Base-by-base conservation (phyloP, 129 eudicot genomes). In the Ambrosia artemisiifolia region DNA sequence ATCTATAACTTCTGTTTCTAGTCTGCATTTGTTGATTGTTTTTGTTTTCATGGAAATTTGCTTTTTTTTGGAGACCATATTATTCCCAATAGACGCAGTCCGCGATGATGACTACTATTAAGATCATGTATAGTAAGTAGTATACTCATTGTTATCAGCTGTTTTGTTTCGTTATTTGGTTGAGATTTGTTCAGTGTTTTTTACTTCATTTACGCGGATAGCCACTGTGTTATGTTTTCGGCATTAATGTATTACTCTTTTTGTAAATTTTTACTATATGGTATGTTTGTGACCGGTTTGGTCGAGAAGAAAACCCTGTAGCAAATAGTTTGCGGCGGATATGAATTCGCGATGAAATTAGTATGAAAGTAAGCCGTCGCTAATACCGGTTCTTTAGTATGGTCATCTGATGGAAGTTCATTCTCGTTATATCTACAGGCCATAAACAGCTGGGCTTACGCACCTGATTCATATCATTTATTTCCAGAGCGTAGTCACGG, bases 11-110 rank as follows among this genome's bases (percentile, higher is more conserved):
- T 73, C n/a, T 81, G 53, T 33, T 63, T 48, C 12, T 40, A 71
- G 63, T 57, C 49, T 71, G 44, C 71, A 62, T 71, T 79, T 59
- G 48, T 79, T 79, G 12, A 61, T 73, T 65, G 67, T 44, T 79
- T 72, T 76, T 60, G 19, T 66, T 67, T 68, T 73, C 71, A 79
- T 70, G 63, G 70, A 56, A 42, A 44, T 18, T 78, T 17, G 19
- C 42, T 71, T 50, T 54, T 78, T 67, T 56, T 72, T 53, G 34
- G 61, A 24, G 63, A 75, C 61, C 50, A 44, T 55, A 54, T 75
- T 55, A 54, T 75, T 67, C 60, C 38, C 68, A 33, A 7, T 75
- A 56, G 80, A 43, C 65, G 72, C 36, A 48, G 71, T 18, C 36
- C 72, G 34, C 38, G 72, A 11, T 19, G 28, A 70, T 13, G 57